A percentile compares a stretch with the other conserved stretches of the same genome.
Evolutionary conservation across 345 rosid species (phyloP).

Genomic region (Lepidium aucheri): DNA sequence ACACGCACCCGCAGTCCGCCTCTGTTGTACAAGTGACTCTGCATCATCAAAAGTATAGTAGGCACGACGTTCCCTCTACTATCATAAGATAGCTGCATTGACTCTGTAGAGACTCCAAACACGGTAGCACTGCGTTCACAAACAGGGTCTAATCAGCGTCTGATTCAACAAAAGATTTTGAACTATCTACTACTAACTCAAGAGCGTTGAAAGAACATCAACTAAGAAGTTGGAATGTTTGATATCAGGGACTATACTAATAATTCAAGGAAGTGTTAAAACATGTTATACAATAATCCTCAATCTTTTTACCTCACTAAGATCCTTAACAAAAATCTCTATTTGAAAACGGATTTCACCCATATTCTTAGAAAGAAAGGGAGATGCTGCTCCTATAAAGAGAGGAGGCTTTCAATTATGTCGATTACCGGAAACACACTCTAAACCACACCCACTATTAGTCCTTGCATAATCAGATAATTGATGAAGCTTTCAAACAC

Average conservation of each 20-base stretch:
- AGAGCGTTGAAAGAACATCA: background rate
- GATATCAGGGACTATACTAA: background rate
- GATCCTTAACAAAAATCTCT: background rate
- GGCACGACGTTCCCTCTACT: slow-evolving; percentile 89
- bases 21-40: slow-evolving; percentile 72
- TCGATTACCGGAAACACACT: background rate
- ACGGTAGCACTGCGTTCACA: slow-evolving; percentile 64
- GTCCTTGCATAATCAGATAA: background rate
- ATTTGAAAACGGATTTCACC: background rate
- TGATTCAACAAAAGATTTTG: background rate
- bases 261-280: background rate
- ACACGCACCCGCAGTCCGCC: slow-evolving; percentile 68
- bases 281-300: background rate
- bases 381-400: background rate
- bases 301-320: background rate
- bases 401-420: background rate
- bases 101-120: slow-evolving; percentile 93
- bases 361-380: background rate
- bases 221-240: background rate
- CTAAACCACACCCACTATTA: background rate
- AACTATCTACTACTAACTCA: background rate
- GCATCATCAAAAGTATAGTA: slow-evolving; percentile 85
- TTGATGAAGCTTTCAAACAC: background rate
- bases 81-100: slow-evolving; percentile 94
- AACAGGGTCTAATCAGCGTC: background rate